These are phyloP conservation scores for Populus tomentosa DNA, from an alignment of 441 rosid species.

Conservation along the genomic window DNA sequence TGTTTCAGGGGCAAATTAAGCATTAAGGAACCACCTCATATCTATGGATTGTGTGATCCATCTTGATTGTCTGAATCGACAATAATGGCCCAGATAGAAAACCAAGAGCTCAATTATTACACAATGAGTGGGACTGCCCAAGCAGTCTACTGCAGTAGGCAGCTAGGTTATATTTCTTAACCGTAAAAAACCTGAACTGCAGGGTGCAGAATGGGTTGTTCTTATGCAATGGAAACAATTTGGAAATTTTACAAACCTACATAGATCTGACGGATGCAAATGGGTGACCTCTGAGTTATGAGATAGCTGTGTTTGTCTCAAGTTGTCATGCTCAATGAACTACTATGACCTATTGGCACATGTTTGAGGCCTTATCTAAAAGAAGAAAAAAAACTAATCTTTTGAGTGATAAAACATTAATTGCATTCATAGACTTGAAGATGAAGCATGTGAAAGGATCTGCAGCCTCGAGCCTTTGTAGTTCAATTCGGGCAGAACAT, in stretches of 20 bases:
- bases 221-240: slow-evolving; percentile 12
- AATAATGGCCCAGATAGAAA: slow-evolving; percentile 32
- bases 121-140: slow-evolving; percentile 15
- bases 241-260: slow-evolving; percentile 4
- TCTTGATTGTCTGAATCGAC: slow-evolving; percentile 30
- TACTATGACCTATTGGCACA: slow-evolving; percentile 7
- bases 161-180: slow-evolving; percentile 4
- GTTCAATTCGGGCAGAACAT: slow-evolving; percentile 13
- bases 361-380: slow-evolving; percentile 17
- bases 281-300: slow-evolving; percentile 2
- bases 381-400: too few species aligned
- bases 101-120: slow-evolving; percentile 36
- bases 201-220: slow-evolving; percentile 12
- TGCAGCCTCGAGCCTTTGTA: slow-evolving; percentile 27
- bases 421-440: slow-evolving; percentile 4
- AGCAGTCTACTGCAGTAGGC: not conserved
- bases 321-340: slow-evolving; percentile 7
- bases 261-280: not conserved
- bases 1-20: not conserved
- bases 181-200: slow-evolving; percentile 10
- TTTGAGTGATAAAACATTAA: slow-evolving; percentile 6
- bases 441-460: slow-evolving; percentile 3
- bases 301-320: slow-evolving; percentile 18
- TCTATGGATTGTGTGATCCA: slow-evolving; percentile 19
- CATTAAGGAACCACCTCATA: slow-evolving; percentile 12